Base-by-base conservation (phyloP, 75 land plant species). In the Adiantum capillusveneris region DNA sequence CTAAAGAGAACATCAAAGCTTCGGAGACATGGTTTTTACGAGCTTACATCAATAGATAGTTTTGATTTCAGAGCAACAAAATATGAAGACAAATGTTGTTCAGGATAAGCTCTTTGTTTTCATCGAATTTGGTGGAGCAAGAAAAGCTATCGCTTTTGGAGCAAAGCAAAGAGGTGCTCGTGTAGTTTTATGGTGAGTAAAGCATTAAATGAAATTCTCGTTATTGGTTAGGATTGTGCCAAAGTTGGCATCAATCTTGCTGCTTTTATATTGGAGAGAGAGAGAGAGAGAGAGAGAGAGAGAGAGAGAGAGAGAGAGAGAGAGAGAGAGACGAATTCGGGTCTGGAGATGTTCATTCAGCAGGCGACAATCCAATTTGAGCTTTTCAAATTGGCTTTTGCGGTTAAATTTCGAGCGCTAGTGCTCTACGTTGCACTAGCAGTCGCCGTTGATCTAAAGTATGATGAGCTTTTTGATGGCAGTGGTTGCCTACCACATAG, bases 81-180 rank as follows among this genome's bases (percentile, higher is more conserved):
- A 21, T 3, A 18, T 17, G 17, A 46, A 46, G 14, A 21, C 18
- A 21, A 46, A 46, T 46, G 50, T 46, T 18, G 12, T 46, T 21
- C 50, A 46, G 34, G 88, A 78, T 31, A 88, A 75, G 68, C 43
- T 79, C 25, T 76, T 88, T 77, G 83, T 93, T 29, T 81, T 93
- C 36, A 77, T 93, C 67, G 98, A 96, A 62, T 88, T 90, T 65
- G 98, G 96, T 46, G 98, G 98, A 57, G 98, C 96, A 37, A 96
- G 98, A 13, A 93, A 85, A 65, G 98, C 98, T 31, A 75, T 93
- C 78, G 98, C 98, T 58, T 88, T 81, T 85, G 98, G 98, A 31
- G 98, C 98, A 48, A 89, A 85, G 68, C 74, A 75, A 59, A 88
- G 87, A 63, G 90, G 90, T 16, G 90, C 98, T 29, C 76, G 78